Base-by-base conservation (phyloP, 176 grass and related monocot genomes). In the Phoenix roebelenii region DNA sequence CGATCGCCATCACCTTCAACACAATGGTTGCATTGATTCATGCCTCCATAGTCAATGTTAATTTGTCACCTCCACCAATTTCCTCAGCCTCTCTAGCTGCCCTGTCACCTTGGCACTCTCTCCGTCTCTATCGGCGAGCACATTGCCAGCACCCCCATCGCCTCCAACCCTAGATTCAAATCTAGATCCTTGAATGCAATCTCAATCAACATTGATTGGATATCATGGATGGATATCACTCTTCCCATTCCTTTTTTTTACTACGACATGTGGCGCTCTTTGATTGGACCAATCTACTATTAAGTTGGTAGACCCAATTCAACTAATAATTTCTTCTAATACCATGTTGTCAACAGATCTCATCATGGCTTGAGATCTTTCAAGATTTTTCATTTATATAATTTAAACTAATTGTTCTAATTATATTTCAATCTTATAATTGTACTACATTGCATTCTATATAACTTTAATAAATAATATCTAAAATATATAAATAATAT, bases 151-250 rank as follows among this genome's bases (percentile, higher is more conserved):
- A 88, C 84, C 5, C 72, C 81, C 78, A 91, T 85, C 55, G 80
- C 84, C 82, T 97, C 92, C 0, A 78, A 73, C 72, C 72, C 23
- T 3, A 70, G 53, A 66, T 87, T 83, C 23, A 59, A 61, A 23
- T 89, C 76, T 3, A 26, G 18, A 2, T 54, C 25, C 1, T 50
- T 79, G 24, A 97, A 88, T 0, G 81, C 81, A 58, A 76, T 80
- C 17, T 83, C 75, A 0, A 92, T 30, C 5, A 98, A 73, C 12
- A 87, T 81, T 0, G 79, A 72, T 29, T 81, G 39, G 14, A 84
- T 98, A 81, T 92, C 93, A 22, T 12, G 74, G 17, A 80, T 88
- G 55, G 93, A 88, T 98, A 57, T 98, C 87, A 1, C 84, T 92
- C 68, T 98, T 87, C 50, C 84, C 28, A 26, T 4, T 29, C 28